A percentile compares a stretch with the other conserved stretches of the same genome.
phyloP scores from a whole-genome alignment of 768 basidiomycete genomes.

The Jaapia argillacea region DNA sequence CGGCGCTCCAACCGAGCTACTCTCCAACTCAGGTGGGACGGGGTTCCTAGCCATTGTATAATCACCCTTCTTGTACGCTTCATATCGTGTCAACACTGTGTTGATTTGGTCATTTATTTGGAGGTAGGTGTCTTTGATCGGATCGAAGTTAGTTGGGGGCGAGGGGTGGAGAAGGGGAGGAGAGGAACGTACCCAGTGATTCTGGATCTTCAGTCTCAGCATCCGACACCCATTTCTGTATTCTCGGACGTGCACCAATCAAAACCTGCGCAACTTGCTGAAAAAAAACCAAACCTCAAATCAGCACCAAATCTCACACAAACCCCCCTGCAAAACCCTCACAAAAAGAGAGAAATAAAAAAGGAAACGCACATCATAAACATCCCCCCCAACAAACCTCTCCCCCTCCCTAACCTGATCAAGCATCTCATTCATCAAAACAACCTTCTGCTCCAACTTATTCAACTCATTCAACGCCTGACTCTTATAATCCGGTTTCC shows the following conservation, averaged over 20 bases:
- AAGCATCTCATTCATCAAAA: constrained; percentile 94
- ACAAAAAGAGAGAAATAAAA: not conserved
- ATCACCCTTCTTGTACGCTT: constrained; percentile 90
- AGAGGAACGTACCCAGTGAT: constrained; percentile 57
- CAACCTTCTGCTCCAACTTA: constrained; percentile 90
- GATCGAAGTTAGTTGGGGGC: not conserved
- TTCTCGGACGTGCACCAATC: constrained; percentile 75
- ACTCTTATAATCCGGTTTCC: constrained; percentile 83
- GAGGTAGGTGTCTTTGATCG: constrained; percentile 70
- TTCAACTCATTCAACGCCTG: constrained; percentile 87
- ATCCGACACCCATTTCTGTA: constrained; percentile 97
- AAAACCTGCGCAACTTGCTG: constrained; percentile 89
- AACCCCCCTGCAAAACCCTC: not conserved
- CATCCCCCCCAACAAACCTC: constrained; percentile 80
- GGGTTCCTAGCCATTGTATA: constrained; percentile 58
- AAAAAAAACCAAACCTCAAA: not conserved
- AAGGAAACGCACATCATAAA: constrained; percentile 63
- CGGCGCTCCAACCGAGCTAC: constrained; percentile 20
- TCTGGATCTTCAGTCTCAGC: constrained; percentile 85
- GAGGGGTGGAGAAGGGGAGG: not conserved
- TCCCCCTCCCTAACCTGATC: constrained; percentile 79
- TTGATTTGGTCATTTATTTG: constrained; percentile 99
- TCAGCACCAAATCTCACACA: constrained; percentile 4
- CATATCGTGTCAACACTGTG: constrained; percentile 80
- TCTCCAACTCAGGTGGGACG: constrained; percentile 50